Evolutionary conservation across 345 rosid species (phyloP).

Genomic region (Psidium friedrichsthalianum): DNA sequence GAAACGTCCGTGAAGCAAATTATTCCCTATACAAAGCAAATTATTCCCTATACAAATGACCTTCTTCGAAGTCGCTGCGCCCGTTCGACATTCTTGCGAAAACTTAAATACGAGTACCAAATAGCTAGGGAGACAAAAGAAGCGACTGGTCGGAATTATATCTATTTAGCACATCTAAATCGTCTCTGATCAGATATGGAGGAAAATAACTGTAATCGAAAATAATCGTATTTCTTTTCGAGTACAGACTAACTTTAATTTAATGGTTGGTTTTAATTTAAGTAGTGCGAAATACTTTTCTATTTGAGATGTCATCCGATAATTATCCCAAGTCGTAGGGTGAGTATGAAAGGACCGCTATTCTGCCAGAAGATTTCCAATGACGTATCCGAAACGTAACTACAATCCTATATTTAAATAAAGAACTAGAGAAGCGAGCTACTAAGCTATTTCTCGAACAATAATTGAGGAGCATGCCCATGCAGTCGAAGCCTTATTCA

Average conservation of each 20-base stretch:
- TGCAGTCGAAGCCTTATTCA: neutral
- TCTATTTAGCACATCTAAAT: neutral
- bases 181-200: neutral
- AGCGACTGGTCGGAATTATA: neutral
- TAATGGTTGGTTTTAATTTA: neutral
- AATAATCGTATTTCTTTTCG: neutral
- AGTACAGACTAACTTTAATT: neutral
- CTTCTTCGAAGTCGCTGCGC: neutral
- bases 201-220: neutral
- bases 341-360: neutral
- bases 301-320: neutral
- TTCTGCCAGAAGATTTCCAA: neutral
- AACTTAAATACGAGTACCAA: neutral
- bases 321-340: neutral
- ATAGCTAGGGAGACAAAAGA: neutral
- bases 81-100: neutral
- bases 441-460: neutral
- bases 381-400: neutral
- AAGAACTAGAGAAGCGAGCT: neutral
- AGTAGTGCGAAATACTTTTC: neutral
- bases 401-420: neutral
- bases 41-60: neutral
- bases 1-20: neutral
- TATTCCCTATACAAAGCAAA: neutral
- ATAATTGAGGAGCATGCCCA: neutral